Conservation (phyloP, 352 stramenopile species). For the Pythium apleroticum region DNA sequence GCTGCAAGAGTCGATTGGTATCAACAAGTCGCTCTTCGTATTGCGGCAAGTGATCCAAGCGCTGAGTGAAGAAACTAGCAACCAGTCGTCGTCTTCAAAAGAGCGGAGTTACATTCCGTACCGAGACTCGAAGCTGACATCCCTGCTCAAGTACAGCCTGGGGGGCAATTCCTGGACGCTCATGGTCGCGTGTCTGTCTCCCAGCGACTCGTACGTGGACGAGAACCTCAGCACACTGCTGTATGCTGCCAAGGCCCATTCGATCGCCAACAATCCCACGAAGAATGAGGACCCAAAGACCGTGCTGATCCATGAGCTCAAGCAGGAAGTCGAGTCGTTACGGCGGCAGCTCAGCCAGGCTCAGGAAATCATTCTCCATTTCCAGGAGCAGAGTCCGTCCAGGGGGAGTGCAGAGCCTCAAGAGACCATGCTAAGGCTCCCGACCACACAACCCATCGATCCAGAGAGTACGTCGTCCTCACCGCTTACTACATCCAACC, state of each 20-base stretch:
- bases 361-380: constrained; percentile 43
- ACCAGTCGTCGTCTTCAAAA: neutral
- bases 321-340: constrained; percentile 30
- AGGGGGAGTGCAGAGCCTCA: neutral
- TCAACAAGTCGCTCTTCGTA: constrained; percentile 69
- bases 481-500: neutral
- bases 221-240: constrained; percentile 69
- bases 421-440: too few species aligned
- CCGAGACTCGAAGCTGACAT: constrained; percentile 66
- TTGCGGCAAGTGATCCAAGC: constrained; percentile 58
- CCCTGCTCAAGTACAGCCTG: constrained; percentile 58
- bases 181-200: constrained; percentile 69
- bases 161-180: constrained; percentile 65
- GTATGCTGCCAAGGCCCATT: constrained; percentile 58
- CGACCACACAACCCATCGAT: neutral
- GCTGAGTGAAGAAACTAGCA: constrained; percentile 40
- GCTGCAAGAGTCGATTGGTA: constrained; percentile 56
- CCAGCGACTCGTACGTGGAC: constrained; percentile 45
- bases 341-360: constrained; percentile 36
- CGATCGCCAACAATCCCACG: constrained; percentile 52
- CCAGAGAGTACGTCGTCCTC: neutral
- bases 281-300: constrained; percentile 52
- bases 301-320: constrained; percentile 48
- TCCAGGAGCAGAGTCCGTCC: constrained; percentile 24
- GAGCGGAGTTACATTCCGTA: constrained; percentile 52